A percentile compares a stretch with the other conserved stretches of the same genome.
These are phyloP conservation scores for Boletales sp. DNA, from an alignment of 768 basidiomycete species.

Conservation along the genomic window DNA sequence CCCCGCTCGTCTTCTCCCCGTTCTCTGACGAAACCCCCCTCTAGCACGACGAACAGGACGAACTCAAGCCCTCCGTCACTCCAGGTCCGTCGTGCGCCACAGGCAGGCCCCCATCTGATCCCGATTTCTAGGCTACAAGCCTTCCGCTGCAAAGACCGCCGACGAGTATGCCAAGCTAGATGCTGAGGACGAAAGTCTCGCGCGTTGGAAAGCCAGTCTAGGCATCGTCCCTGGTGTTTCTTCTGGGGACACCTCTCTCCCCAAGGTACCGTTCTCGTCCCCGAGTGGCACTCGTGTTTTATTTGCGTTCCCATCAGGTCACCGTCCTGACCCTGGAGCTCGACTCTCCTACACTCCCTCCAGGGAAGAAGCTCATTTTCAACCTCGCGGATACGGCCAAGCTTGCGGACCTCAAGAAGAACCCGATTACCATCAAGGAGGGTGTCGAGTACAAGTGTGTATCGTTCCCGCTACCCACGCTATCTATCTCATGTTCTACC, in stretches of 20 bases:
- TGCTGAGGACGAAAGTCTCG: conserved; percentile 87
- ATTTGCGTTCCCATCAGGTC: conserved; percentile 42
- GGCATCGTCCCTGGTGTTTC: conserved; percentile 65
- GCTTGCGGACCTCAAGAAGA: conserved; percentile 64
- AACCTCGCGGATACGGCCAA: conserved; percentile 50
- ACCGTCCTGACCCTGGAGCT: conserved; percentile 76
- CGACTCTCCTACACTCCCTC: conserved; percentile 64
- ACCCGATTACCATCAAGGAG: conserved; percentile 76
- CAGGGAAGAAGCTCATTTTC: conserved; percentile 59
- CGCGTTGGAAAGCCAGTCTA: conserved; percentile 93
- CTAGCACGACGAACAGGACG: conserved; percentile 64
- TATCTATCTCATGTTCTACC: conserved; percentile 5
- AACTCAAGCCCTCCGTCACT: conserved; percentile 63
- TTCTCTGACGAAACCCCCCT: conserved; percentile 2
- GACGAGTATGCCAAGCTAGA: conserved; percentile 87
- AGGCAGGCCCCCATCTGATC: conserved; percentile 15
- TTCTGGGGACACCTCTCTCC: conserved; percentile 41
- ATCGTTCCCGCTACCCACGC: not conserved
- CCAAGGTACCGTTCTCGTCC: conserved; percentile 51
- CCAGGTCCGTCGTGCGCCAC: conserved; percentile 46
- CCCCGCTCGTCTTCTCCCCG: not conserved
- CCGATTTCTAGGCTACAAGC: conserved; percentile 65
- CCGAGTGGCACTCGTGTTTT: conserved; percentile 21
- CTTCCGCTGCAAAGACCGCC: conserved; percentile 59
- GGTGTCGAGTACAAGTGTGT: conserved; percentile 84